Evolutionary conservation across 371 early-diverging fungal species (phyloP).

Genomic region (Actinomortierella wolfii): DNA sequence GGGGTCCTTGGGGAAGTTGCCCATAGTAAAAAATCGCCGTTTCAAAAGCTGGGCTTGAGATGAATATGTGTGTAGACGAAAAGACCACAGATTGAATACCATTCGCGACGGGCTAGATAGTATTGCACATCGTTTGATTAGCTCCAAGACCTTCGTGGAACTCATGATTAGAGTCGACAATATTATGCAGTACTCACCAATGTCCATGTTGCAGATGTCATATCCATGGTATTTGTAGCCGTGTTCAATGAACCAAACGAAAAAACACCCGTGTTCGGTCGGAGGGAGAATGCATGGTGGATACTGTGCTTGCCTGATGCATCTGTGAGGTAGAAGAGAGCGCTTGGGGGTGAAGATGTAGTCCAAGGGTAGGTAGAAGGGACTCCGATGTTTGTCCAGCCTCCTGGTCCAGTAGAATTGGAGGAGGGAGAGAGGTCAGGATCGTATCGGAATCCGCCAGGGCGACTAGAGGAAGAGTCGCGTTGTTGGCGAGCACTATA

Average conservation of each 20-base stretch:
- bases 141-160: neutral
- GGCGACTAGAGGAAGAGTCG: neutral
- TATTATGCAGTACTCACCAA: neutral
- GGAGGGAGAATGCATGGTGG: neutral
- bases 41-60: too few relatives aligned
- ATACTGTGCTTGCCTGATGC: neutral
- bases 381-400: conserved; percentile 11
- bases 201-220: conserved; percentile 2
- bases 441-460: conserved; percentile 18
- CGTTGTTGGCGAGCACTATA: neutral
- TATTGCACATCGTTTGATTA: conserved; percentile 7
- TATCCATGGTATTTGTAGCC: conserved; percentile 7
- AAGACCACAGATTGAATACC: too few relatives aligned
- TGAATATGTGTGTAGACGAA: too few relatives aligned
- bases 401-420: conserved; percentile 12
- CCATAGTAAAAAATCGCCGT: too few relatives aligned
- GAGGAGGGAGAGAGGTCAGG: conserved; percentile 2
- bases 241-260: conserved; percentile 6
- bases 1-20: too few relatives aligned
- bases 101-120: neutral
- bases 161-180: too few relatives aligned
- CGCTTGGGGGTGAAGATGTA: neutral
- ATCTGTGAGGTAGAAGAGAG: conserved; percentile 7
- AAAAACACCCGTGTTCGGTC: neutral
- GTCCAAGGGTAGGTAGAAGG: conserved; percentile 9